Conservation (phyloP, 257 asterid genomes). For the Solanum sejunctum region DNA sequence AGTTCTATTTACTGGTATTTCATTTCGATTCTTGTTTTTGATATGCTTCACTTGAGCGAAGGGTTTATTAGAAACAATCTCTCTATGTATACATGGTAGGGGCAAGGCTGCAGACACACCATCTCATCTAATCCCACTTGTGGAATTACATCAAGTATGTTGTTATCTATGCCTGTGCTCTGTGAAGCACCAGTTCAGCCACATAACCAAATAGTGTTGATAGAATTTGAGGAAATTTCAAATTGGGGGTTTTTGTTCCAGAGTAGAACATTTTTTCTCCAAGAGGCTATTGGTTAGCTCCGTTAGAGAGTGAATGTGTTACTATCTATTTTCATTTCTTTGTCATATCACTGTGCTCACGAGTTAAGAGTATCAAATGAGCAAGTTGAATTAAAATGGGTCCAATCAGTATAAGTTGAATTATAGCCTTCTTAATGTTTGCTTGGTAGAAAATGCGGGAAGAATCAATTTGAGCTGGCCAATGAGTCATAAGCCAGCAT, state of each 20-base stretch:
- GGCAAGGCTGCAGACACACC: not conserved
- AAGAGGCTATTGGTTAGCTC: not conserved
- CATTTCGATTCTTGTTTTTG: not conserved
- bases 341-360: no score
- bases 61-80: no score
- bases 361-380: not conserved
- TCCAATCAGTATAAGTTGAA: not conserved
- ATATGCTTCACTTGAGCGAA: not conserved
- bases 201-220: not conserved
- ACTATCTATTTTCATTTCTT: not conserved
- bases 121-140: not conserved
- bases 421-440: not conserved
- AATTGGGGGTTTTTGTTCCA: not conserved
- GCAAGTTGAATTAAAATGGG: not conserved
- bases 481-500: not conserved
- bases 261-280: not conserved
- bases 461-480: not conserved
- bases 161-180: not conserved
- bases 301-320: not conserved
- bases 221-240: not conserved
- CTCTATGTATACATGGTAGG: no score
- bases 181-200: not conserved
- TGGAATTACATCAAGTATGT: not conserved
- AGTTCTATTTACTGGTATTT: not conserved
- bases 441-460: not conserved